Conservation (phyloP, 257 asterid species). For the Nicotiana sylvestris region DNA sequence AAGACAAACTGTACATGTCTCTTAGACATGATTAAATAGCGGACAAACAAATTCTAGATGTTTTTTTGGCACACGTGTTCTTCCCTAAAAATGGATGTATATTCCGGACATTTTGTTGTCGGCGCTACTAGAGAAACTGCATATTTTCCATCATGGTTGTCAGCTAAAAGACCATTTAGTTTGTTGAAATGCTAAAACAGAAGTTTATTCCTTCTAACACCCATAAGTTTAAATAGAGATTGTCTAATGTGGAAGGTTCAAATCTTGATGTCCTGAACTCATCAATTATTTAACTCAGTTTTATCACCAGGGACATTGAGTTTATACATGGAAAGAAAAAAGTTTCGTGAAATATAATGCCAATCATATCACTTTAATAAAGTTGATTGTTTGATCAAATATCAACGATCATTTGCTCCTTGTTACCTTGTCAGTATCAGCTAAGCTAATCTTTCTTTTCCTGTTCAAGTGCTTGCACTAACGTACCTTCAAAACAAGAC, state of each 20-base stretch:
- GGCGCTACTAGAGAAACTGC: too few relatives aligned
- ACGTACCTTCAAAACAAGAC: neutral
- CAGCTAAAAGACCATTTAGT: too few relatives aligned
- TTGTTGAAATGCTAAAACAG: neutral
- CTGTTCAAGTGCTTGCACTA: neutral
- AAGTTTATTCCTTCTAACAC: neutral
- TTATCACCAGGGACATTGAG: neutral
- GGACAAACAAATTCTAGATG: too few relatives aligned
- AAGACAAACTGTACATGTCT: too few relatives aligned
- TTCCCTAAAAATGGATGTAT: too few relatives aligned
- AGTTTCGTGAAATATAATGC: neutral
- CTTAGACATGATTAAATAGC: too few relatives aligned
- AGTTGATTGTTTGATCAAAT: neutral
- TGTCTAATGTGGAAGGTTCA: neutral
- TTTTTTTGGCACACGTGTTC: too few relatives aligned
- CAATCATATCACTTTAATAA: neutral
- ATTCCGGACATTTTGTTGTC: too few relatives aligned
- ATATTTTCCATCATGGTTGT: too few relatives aligned
- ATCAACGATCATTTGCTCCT: neutral
- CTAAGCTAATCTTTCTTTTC: neutral
- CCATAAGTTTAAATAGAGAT: too few relatives aligned
- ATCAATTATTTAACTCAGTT: neutral
- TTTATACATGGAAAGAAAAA: neutral
- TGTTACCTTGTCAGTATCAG: neutral
- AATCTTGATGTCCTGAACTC: neutral